Percentiles rank a stretch among this genome's conserved stretches.
These are phyloP conservation scores for Trichoderma sp. DNA, from an alignment of 2,329 filamentous ascomycete species.

Conservation along the genomic window DNA sequence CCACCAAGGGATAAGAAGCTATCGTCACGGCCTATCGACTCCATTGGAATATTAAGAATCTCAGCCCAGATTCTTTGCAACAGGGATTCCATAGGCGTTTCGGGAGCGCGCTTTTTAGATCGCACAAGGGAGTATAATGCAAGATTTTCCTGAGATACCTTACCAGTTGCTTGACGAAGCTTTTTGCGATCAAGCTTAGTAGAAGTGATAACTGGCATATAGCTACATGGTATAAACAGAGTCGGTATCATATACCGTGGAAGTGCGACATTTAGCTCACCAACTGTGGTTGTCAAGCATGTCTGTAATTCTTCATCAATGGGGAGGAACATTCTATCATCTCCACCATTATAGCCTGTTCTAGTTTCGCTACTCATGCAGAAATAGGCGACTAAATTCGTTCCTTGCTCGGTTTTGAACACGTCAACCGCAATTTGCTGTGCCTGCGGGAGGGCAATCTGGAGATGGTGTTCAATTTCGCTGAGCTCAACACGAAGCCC, in stretches of 20 bases:
- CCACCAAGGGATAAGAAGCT: slow-evolving; percentile 34
- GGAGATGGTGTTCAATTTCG: slow-evolving; percentile 21
- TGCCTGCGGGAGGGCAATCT: not conserved
- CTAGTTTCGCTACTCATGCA: not conserved
- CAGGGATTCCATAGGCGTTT: slow-evolving; percentile 31
- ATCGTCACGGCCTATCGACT: slow-evolving; percentile 31
- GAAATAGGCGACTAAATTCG: slow-evolving; percentile 22
- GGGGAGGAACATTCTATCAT: not conserved
- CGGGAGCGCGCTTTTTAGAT: slow-evolving; percentile 30
- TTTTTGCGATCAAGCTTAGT: slow-evolving; percentile 28
- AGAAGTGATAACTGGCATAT: slow-evolving; percentile 17
- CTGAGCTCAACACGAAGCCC: slow-evolving; percentile 19
- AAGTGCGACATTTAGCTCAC: slow-evolving; percentile 4
- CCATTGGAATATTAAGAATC: slow-evolving; percentile 24
- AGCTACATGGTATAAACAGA: slow-evolving; percentile 11
- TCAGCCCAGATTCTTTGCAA: slow-evolving; percentile 31
- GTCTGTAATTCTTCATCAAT: slow-evolving; percentile 13
- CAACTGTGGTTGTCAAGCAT: not conserved
- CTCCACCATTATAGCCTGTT: not conserved
- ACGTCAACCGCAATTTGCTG: slow-evolving; percentile 28
- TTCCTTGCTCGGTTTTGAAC: slow-evolving; percentile 2
- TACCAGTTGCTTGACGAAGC: slow-evolving; percentile 1
- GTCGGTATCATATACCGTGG: slow-evolving; percentile 23
- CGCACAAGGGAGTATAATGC: slow-evolving; percentile 35
- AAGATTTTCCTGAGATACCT: slow-evolving; percentile 19